phyloP scores from a whole-genome alignment of 805 yeast species.

The Candida hispaniensis region DNA sequence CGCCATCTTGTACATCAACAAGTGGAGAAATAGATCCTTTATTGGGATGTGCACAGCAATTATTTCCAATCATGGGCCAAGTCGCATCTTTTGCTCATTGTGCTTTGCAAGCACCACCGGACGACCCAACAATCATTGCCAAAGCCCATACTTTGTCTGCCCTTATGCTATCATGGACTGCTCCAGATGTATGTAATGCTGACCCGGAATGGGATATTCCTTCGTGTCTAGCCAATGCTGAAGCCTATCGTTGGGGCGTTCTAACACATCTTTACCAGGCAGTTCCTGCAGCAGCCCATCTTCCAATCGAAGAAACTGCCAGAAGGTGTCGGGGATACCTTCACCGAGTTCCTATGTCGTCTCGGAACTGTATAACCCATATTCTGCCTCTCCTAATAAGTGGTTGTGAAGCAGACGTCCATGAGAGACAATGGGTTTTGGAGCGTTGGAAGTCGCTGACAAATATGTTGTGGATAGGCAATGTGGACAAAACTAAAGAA shows the following conservation, averaged over 20 bases:
- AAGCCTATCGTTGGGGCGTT: constrained; percentile 53
- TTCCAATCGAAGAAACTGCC: constrained; percentile 44
- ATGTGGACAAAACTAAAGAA: constrained; percentile 53
- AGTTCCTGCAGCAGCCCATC: constrained; percentile 55
- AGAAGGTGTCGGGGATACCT: constrained; percentile 48
- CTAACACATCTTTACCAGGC: constrained; percentile 55
- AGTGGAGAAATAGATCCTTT: constrained; percentile 47
- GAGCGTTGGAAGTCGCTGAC: constrained; percentile 46
- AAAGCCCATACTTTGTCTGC: constrained; percentile 44
- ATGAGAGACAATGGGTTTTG: constrained; percentile 52
- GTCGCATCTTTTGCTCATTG: constrained; percentile 47
- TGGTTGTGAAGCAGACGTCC: constrained; percentile 53
- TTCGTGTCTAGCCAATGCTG: constrained; percentile 58
- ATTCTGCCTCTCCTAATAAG: constrained; percentile 56
- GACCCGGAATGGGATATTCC: constrained; percentile 46
- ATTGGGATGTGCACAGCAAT: constrained; percentile 54
- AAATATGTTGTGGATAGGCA: constrained; percentile 52
- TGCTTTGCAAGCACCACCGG: constrained; percentile 35
- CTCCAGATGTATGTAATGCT: constrained; percentile 28
- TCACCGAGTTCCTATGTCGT: constrained; percentile 51
- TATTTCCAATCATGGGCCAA: constrained; percentile 54
- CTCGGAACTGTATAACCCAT: constrained; percentile 47
- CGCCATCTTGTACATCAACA: no score
- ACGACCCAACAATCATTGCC: constrained; percentile 40
- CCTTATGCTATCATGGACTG: constrained; percentile 48